Conservation (phyloP, 2,329 filamentous ascomycete species). For the Aspergillus caelatus region DNA sequence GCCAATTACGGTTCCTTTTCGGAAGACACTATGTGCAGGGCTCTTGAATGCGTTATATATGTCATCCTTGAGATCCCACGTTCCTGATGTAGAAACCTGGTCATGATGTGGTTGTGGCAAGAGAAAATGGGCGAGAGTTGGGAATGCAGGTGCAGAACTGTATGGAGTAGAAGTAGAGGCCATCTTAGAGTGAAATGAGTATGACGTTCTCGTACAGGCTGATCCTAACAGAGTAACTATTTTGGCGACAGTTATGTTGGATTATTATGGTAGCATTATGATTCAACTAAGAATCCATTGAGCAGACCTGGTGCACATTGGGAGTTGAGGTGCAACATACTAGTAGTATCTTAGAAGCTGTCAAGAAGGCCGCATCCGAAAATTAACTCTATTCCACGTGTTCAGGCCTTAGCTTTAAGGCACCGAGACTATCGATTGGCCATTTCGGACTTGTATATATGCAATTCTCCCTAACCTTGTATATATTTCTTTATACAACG, state of each 20-base stretch:
- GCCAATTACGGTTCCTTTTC: slow-evolving; percentile 33
- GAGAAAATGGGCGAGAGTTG: slow-evolving; percentile 35
- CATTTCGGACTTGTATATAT: background rate
- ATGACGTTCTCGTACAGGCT: background rate
- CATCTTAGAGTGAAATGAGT: slow-evolving; percentile 18
- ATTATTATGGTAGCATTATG: background rate
- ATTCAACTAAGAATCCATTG: background rate
- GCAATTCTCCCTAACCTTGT: background rate
- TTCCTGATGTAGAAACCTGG: background rate
- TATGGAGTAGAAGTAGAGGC: slow-evolving; percentile 23
- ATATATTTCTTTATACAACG: background rate
- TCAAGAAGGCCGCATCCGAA: background rate
- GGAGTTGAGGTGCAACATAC: background rate
- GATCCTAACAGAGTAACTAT: background rate
- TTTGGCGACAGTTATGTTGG: background rate
- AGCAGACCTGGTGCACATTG: background rate
- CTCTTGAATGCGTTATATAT: slow-evolving; percentile 25
- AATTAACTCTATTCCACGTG: background rate
- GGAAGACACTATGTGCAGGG: slow-evolving; percentile 24
- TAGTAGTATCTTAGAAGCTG: background rate
- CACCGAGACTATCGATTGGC: background rate
- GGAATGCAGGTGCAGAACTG: slow-evolving; percentile 32
- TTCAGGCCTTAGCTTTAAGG: slow-evolving; percentile 12
- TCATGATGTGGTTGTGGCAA: slow-evolving; percentile 15
- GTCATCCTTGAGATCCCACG: slow-evolving; percentile 32